These are phyloP conservation scores for Salix suchowensis DNA, from an alignment of 345 rosid genomes.

Conservation along the genomic window DNA sequence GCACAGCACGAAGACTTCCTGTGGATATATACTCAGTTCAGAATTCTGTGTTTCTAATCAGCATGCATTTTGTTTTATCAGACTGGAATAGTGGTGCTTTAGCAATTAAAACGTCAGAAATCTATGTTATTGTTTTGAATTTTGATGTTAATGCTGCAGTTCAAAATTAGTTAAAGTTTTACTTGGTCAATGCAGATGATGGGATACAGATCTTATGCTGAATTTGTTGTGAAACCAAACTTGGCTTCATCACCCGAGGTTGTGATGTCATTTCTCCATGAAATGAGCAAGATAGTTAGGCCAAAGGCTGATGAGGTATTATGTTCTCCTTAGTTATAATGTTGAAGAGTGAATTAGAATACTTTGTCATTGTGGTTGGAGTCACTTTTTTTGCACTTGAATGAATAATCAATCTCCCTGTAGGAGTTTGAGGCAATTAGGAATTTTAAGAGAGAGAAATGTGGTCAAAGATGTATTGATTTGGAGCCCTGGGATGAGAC, in stretches of 20 bases:
- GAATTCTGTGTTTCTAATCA: too few relatives aligned
- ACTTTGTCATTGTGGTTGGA: conserved; percentile 4
- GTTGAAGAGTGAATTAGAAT: background rate
- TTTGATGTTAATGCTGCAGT: too few relatives aligned
- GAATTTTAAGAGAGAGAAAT: conserved; percentile 56
- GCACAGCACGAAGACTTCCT: too few relatives aligned
- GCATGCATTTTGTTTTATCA: too few relatives aligned
- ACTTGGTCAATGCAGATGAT: conserved; percentile 47
- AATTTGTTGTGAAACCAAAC: conserved; percentile 60
- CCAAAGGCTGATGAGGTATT: conserved; percentile 78
- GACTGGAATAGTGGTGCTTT: too few relatives aligned
- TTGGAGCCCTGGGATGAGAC: conserved; percentile 97
- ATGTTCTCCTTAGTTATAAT: conserved; percentile 4
- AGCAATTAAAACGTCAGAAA: too few relatives aligned
- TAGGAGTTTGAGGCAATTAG: conserved; percentile 68
- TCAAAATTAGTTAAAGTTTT: background rate
- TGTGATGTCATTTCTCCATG: conserved; percentile 66
- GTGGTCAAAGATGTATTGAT: conserved; percentile 47
- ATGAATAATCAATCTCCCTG: conserved; percentile 15
- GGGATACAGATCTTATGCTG: conserved; percentile 72
- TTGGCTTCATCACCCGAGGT: conserved; percentile 82
- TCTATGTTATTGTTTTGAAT: too few relatives aligned
- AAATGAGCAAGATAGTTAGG: conserved; percentile 70
- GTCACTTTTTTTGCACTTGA: conserved; percentile 7
- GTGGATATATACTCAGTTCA: too few relatives aligned